These are phyloP conservation scores for Fraxinus floribunda DNA, from an alignment of 305 asterid species.

Conservation along the genomic window DNA sequence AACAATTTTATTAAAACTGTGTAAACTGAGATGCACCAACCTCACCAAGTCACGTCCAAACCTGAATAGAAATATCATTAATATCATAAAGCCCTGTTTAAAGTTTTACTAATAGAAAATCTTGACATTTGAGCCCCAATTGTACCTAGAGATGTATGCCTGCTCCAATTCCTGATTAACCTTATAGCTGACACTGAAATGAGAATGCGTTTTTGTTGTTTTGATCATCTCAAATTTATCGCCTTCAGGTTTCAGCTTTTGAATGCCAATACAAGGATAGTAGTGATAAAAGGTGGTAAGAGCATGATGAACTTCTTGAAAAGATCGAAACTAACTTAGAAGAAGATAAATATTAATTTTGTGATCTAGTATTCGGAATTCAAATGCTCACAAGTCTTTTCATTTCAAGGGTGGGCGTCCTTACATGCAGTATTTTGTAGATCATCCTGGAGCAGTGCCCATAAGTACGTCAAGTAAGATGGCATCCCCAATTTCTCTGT, in stretches of 20 bases:
- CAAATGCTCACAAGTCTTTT: neutral
- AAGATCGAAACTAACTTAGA: neutral
- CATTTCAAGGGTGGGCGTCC: neutral
- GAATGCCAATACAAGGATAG: neutral
- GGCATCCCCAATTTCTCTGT: neutral
- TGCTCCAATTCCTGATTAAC: no score
- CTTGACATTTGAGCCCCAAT: neutral
- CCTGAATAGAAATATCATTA: neutral
- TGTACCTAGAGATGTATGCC: no score
- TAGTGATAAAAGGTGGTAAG: no score
- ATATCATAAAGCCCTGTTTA: neutral
- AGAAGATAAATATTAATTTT: neutral
- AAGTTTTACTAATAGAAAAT: neutral
- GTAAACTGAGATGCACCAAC: neutral
- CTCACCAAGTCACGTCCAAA: no score
- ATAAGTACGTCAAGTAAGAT: slow-evolving; percentile 54
- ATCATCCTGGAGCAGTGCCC: slow-evolving; percentile 59
- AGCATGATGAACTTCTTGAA: neutral
- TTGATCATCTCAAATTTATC: neutral
- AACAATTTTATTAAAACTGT: no score
- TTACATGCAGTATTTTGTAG: slow-evolving; percentile 37
- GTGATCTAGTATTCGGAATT: neutral
- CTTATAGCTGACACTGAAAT: no score
- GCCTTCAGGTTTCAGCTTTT: neutral
- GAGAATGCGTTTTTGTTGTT: no score